Evolutionary conservation across 1,139 yeast species (phyloP).

Genomic region (Suhomyces atakaporum): DNA sequence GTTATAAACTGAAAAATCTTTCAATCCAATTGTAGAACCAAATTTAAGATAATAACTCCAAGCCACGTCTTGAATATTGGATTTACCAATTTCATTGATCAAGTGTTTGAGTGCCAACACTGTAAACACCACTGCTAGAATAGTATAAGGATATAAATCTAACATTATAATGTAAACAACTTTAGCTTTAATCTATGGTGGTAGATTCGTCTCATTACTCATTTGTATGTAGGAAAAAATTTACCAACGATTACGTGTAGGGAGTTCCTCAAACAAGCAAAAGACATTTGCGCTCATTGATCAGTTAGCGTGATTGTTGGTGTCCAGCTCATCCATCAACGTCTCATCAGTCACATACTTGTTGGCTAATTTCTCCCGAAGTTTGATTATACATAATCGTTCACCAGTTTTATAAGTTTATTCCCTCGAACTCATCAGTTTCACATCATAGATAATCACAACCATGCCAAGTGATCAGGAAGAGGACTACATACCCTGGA

Average conservation of each 20-base stretch:
- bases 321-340: too few relatives aligned
- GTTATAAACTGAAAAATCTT: constrained; percentile 36
- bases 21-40: constrained; percentile 35
- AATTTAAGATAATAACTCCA: constrained; percentile 46
- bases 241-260: constrained; percentile 9
- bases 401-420: too few relatives aligned
- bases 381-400: too few relatives aligned
- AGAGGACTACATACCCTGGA: constrained; percentile 83
- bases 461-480: constrained; percentile 47
- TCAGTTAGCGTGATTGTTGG: too few relatives aligned
- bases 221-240: constrained; percentile 11
- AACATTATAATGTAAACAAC: constrained; percentile 15
- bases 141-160: constrained; percentile 33
- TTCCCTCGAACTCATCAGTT: too few relatives aligned
- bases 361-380: too few relatives aligned
- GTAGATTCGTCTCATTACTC: background rate
- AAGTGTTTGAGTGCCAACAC: constrained; percentile 36
- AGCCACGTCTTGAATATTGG: constrained; percentile 31
- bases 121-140: constrained; percentile 26
- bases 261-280: constrained; percentile 6
- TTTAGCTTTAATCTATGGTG: background rate
- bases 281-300: background rate
- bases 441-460: constrained; percentile 3
- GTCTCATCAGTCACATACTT: too few relatives aligned
- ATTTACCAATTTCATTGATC: constrained; percentile 38